phyloP scores from a whole-genome alignment of 192 early-diverging fungal species.

The Phycomyces nitens region DNA sequence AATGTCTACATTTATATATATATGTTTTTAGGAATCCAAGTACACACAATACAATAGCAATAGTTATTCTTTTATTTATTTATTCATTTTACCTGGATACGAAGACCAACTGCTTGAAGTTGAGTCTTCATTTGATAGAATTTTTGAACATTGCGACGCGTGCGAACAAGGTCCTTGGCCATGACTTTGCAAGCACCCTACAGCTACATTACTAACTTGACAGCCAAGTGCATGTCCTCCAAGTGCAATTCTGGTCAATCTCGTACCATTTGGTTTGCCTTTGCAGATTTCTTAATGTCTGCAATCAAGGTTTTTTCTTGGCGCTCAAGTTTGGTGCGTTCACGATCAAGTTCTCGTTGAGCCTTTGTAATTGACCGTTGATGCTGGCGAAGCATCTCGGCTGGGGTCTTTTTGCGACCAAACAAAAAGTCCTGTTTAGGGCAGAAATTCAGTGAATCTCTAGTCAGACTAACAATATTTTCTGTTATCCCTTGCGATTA shows the following conservation, averaged over 20 bases:
- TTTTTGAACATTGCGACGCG: constrained; percentile 89
- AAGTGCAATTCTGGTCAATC: no score
- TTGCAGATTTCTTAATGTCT: constrained; percentile 92
- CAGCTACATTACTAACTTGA: no score
- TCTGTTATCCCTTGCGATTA: no score
- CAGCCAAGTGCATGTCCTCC: no score
- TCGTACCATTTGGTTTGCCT: constrained; percentile 83
- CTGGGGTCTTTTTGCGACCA: constrained; percentile 79
- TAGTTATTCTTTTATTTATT: background rate
- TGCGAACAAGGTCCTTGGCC: constrained; percentile 97
- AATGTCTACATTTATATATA: constrained; percentile 60
- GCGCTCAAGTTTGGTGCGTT: constrained; percentile 81
- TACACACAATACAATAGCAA: no score
- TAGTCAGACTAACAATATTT: no score
- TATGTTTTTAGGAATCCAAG: no score
- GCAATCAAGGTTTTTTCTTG: constrained; percentile 94
- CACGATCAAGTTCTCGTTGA: constrained; percentile 89
- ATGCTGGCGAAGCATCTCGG: constrained; percentile 89
- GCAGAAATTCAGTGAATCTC: no score
- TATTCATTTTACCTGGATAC: constrained; percentile 68
- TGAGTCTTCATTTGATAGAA: constrained; percentile 95
- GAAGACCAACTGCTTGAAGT: constrained; percentile 84
- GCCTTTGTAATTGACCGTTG: constrained; percentile 84
- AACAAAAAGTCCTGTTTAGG: constrained; percentile 65
- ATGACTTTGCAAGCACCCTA: constrained; percentile 88